Evolutionary conservation across 768 basidiomycete species (phyloP).

Genomic region (Bullera alba): DNA sequence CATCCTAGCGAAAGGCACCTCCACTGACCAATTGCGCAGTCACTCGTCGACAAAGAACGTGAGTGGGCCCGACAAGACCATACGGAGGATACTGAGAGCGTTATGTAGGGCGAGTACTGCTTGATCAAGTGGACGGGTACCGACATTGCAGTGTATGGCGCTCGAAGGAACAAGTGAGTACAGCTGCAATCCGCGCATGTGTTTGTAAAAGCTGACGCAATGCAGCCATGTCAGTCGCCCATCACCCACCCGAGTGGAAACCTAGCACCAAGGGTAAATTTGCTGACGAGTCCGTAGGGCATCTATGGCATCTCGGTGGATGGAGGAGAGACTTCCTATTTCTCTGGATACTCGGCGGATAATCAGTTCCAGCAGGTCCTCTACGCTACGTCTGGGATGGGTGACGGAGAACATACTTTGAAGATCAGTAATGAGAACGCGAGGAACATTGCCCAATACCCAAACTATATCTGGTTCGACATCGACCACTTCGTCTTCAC

Average conservation of each 20-base stretch:
- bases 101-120: slow-evolving; percentile 26
- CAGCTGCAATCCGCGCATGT: not conserved
- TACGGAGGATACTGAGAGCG: not conserved
- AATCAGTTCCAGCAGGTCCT: slow-evolving; percentile 21
- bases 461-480: slow-evolving; percentile 26
- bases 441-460: slow-evolving; percentile 18
- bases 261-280: not conserved
- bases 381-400: slow-evolving; percentile 27
- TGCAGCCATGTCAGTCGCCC: slow-evolving; percentile 9
- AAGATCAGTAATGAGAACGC: slow-evolving; percentile 32
- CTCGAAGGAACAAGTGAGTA: slow-evolving; percentile 32
- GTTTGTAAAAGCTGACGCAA: not conserved
- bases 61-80: too few relatives aligned
- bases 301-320: slow-evolving; percentile 32
- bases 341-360: slow-evolving; percentile 20
- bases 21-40: too few relatives aligned
- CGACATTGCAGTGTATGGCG: slow-evolving; percentile 31
- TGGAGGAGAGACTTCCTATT: slow-evolving; percentile 13
- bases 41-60: too few relatives aligned
- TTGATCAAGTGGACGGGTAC: slow-evolving; percentile 28
- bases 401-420: slow-evolving; percentile 24
- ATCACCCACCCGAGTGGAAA: not conserved
- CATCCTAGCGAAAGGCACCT: too few relatives aligned
- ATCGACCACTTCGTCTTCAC: slow-evolving; percentile 28
- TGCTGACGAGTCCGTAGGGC: slow-evolving; percentile 14